Conservation (phyloP, 2,329 filamentous ascomycete genomes). For the Tolypocladium endophyticum region DNA sequence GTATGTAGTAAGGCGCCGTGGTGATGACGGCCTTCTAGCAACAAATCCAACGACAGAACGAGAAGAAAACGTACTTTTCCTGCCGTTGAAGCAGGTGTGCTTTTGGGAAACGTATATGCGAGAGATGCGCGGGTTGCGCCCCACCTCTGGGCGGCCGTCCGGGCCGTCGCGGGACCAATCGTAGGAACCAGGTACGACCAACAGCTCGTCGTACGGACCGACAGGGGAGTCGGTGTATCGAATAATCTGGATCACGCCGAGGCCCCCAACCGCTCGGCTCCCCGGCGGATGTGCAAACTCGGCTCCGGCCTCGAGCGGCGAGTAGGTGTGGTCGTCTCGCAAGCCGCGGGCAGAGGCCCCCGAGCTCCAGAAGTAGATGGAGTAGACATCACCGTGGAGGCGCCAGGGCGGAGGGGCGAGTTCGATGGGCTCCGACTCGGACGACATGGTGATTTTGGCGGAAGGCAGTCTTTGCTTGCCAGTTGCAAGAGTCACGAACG, state of each 20-base stretch:
- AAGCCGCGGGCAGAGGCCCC: slow-evolving; percentile 18
- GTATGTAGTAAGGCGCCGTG: background rate
- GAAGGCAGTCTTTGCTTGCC: background rate
- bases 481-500: background rate
- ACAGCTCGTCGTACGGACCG: slow-evolving; percentile 43
- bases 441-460: background rate
- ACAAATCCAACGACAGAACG: background rate
- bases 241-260: slow-evolving; percentile 39
- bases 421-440: slow-evolving; percentile 9
- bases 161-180: slow-evolving; percentile 27
- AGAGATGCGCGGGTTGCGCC: slow-evolving; percentile 31
- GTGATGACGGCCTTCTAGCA: background rate
- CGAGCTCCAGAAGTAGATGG: slow-evolving; percentile 29
- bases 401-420: slow-evolving; percentile 28
- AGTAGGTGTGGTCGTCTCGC: slow-evolving; percentile 27
- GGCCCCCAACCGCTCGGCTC: slow-evolving; percentile 29
- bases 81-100: slow-evolving; percentile 40
- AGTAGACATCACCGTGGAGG: slow-evolving; percentile 32
- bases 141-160: slow-evolving; percentile 20
- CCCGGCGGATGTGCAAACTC: slow-evolving; percentile 19
- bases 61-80: slow-evolving; percentile 27
- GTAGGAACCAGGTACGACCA: slow-evolving; percentile 35
- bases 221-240: slow-evolving; percentile 39
- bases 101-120: slow-evolving; percentile 44
- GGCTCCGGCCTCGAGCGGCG: slow-evolving; percentile 33